These are phyloP conservation scores for Penicillium sp. DNA, from an alignment of 2,329 filamentous ascomycete species.

Conservation along the genomic window DNA sequence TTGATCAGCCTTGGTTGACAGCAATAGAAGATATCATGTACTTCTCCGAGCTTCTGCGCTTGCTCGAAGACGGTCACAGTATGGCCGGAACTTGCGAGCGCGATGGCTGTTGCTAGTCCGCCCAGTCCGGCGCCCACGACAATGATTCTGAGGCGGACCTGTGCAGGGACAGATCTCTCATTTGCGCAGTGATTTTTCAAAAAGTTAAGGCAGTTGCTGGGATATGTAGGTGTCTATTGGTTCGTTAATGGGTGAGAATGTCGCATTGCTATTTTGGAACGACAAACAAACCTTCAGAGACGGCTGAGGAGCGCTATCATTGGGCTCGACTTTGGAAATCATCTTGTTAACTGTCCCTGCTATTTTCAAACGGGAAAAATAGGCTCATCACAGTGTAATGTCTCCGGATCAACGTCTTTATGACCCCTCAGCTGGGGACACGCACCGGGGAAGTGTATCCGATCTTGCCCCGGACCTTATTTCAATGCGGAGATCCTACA, in stretches of 20 bases:
- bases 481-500: background rate
- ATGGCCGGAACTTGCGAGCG: slow-evolving; percentile 25
- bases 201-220: slow-evolving; percentile 5
- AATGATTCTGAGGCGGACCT: slow-evolving; percentile 23
- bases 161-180: background rate
- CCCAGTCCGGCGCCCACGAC: slow-evolving; percentile 34
- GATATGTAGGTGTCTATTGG: slow-evolving; percentile 3
- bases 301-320: background rate
- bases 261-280: background rate
- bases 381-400: background rate
- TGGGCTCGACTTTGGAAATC: background rate
- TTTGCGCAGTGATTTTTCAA: background rate
- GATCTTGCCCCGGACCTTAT: background rate
- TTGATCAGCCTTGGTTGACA: background rate
- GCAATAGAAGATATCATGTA: slow-evolving; percentile 10
- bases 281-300: background rate
- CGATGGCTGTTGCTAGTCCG: slow-evolving; percentile 32
- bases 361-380: background rate
- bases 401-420: background rate
- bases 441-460: background rate
- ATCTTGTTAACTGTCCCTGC: background rate
- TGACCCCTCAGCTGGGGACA: background rate
- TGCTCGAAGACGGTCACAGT: slow-evolving; percentile 32
- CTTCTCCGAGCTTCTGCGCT: slow-evolving; percentile 41
- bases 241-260: background rate